These are phyloP conservation scores for Suillus occidentalis DNA, from an alignment of 768 basidiomycete genomes.

Conservation along the genomic window DNA sequence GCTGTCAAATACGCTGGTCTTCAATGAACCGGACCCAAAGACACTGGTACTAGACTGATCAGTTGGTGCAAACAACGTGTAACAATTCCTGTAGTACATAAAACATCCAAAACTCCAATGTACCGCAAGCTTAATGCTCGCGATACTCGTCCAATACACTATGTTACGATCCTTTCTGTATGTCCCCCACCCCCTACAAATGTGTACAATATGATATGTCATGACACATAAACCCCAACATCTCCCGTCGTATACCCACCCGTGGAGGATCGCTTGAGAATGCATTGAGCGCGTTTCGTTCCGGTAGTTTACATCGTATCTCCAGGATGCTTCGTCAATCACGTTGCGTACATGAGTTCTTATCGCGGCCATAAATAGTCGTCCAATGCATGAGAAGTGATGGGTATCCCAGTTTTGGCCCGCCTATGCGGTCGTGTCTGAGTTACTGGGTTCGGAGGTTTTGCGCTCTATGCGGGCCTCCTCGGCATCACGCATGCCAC, in stretches of 20 bases:
- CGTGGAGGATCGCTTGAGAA: not conserved
- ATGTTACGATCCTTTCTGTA: not conserved
- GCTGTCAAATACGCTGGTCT: not conserved
- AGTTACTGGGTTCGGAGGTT: slow-evolving; percentile 10
- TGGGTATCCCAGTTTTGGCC: not conserved
- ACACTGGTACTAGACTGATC: not conserved
- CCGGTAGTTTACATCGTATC: not conserved
- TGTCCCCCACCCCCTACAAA: not conserved
- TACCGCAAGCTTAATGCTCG: not conserved
- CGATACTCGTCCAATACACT: not conserved
- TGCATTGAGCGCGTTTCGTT: not conserved
- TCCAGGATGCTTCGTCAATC: not conserved
- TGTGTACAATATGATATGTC: not conserved
- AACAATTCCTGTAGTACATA: not conserved
- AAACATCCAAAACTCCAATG: not conserved
- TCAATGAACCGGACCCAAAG: not conserved
- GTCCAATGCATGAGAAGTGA: not conserved
- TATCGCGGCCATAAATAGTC: not conserved
- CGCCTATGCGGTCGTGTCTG: slow-evolving; percentile 8
- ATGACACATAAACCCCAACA: not conserved
- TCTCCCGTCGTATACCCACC: not conserved
- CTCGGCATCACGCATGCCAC: slow-evolving; percentile 42
- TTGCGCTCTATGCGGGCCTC: slow-evolving; percentile 23
- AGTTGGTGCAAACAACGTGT: not conserved
- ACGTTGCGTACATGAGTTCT: not conserved